These are phyloP conservation scores for Pythium coloratum DNA, from an alignment of 352 stramenopile genomes.

Conservation along the genomic window DNA sequence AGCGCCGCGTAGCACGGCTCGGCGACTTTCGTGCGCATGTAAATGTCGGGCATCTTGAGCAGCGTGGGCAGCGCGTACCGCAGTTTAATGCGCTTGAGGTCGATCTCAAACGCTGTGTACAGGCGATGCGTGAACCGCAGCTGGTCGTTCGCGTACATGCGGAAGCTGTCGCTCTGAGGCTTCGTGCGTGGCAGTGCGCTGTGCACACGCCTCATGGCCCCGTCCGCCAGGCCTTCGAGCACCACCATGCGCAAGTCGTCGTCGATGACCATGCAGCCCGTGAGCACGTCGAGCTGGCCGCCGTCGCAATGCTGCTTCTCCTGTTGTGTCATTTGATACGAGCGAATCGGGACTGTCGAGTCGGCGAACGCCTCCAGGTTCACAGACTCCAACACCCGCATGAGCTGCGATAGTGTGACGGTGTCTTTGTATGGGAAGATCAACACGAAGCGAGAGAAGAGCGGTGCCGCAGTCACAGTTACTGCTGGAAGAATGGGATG, in stretches of 20 bases:
- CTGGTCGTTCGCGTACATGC: conserved; percentile 70
- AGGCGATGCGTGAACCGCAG: conserved; percentile 77
- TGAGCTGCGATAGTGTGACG: conserved; percentile 46
- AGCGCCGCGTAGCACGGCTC: conserved; percentile 81
- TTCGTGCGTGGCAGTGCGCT: conserved; percentile 33
- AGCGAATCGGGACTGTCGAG: conserved; percentile 53
- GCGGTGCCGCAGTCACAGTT: not conserved
- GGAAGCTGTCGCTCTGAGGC: conserved; percentile 33
- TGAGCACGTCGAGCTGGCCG: conserved; percentile 82
- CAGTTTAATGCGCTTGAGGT: conserved; percentile 91
- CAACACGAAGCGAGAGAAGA: conserved; percentile 79
- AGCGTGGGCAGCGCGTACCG: conserved; percentile 75
- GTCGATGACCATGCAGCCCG: conserved; percentile 87
- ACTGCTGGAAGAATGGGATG: conserved; percentile 23
- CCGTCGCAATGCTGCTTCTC: conserved; percentile 53
- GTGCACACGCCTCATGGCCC: conserved; percentile 54
- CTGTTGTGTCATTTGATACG: conserved; percentile 69
- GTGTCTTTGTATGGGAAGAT: conserved; percentile 85
- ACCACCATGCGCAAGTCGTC: conserved; percentile 83
- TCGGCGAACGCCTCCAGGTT: conserved; percentile 58
- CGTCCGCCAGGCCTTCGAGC: conserved; percentile 75
- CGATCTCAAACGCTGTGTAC: conserved; percentile 86
- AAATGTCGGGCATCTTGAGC: conserved; percentile 80
- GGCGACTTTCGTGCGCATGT: conserved; percentile 87
- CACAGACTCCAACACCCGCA: conserved; percentile 54